Base-by-base conservation (phyloP, 1,284 basidiomycete genomes). In the Sporisorium sorghi region DNA sequence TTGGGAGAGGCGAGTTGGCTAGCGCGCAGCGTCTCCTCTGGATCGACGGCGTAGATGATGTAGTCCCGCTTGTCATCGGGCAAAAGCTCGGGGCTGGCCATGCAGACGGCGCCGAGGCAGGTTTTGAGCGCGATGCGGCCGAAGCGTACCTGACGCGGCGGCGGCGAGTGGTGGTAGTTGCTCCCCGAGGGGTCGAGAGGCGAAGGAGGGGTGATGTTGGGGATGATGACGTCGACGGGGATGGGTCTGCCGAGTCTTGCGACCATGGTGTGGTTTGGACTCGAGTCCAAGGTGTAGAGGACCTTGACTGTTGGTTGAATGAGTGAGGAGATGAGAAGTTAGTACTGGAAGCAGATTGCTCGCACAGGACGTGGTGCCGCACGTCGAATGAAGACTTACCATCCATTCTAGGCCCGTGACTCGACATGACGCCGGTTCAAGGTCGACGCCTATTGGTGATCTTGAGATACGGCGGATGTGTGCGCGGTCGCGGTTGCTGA, bases 11-110 rank as follows among this genome's bases (percentile, higher is more conserved):
- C 28, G 42, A 64, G 61, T 30, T 64, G 60, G 21, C 53, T 62
- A 26, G 69, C 76, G 19, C 78, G 74, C 43, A 77, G 44, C 2
- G 80, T 76, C 63, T 84, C 82, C 24, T 79, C 75, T 5, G 81
- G 81, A 43, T 84, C 82, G 51, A 82, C 76, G n/a, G 80, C 82
- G 49, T 84, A 84, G 53, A 84, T 79, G 58, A 79, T 82, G 58
- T 77, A 84, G 64, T 84, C 82, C 33, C 58, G 58, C 49, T 66
- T 74, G 32, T 61, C 65, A 49, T 83, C 81, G 19, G 81, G 68
- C 14, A 83, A 54, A 24, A 84, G 77, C 35, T 84, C 82, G 1
- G 82, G 82, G 42, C 82, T 84, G 58, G 80, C 77, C 62, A 73
- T 77, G 69, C 80, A 83, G 44, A 84, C 80, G 39, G 78, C 80